These are phyloP conservation scores for Candida verbasci DNA, from an alignment of 805 yeast genomes.

Conservation along the genomic window DNA sequence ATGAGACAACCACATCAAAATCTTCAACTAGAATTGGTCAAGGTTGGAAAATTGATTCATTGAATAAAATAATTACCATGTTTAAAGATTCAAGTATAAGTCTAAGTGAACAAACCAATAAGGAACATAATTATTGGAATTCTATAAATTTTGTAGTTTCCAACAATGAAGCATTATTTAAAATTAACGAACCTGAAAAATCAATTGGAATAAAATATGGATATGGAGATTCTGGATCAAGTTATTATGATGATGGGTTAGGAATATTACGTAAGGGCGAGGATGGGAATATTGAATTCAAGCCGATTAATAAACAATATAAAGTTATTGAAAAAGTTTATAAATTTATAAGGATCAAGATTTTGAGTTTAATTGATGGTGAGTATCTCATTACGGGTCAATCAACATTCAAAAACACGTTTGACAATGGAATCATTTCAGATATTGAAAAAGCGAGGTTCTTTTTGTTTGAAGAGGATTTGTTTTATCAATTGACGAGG, in stretches of 20 bases:
- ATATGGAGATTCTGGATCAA: slow-evolving; percentile 86
- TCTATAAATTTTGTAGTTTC: slow-evolving; percentile 40
- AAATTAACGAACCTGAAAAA: slow-evolving; percentile 52
- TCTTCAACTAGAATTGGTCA: slow-evolving; percentile 43
- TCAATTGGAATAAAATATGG: slow-evolving; percentile 85
- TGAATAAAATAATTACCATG: slow-evolving; percentile 49
- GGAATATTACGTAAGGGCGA: slow-evolving; percentile 60
- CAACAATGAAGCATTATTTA: slow-evolving; percentile 60
- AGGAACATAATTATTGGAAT: slow-evolving; percentile 70
- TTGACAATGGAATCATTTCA: slow-evolving; percentile 31
- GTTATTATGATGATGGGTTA: slow-evolving; percentile 66
- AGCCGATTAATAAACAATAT: slow-evolving; percentile 22
- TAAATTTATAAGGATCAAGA: slow-evolving; percentile 55
- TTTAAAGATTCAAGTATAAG: slow-evolving; percentile 49
- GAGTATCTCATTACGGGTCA: slow-evolving; percentile 58
- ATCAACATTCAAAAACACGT: slow-evolving; percentile 30
- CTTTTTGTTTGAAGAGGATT: slow-evolving; percentile 82
- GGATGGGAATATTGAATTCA: slow-evolving; percentile 28
- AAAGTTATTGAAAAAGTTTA: slow-evolving; percentile 32
- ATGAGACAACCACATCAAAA: slow-evolving; percentile 13
- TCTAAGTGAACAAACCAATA: slow-evolving; percentile 49
- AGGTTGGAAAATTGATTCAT: slow-evolving; percentile 83
- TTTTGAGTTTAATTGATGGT: slow-evolving; percentile 51
- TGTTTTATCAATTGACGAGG: slow-evolving; percentile 69
- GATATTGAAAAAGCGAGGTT: slow-evolving; percentile 66